Evolutionary conservation across 108 stramenopile genomes (phyloP), one percentile per base, ranked within the genome.

Genomic region (Conticribra weissflogii): DNA sequence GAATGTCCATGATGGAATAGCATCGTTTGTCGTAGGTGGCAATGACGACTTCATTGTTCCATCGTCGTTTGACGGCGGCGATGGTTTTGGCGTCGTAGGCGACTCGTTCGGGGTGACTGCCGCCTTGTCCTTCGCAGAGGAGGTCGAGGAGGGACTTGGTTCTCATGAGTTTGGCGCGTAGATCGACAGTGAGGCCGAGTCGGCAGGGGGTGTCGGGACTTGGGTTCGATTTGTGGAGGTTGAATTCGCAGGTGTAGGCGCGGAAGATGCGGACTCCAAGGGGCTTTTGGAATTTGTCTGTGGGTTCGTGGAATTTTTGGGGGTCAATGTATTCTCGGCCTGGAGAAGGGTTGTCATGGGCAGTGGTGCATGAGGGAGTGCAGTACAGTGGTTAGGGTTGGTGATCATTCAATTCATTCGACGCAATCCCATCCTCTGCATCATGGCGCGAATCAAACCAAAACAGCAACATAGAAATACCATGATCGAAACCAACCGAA

Each of bases 321-420:
- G 84, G 82, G 55, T 88, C 87, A 54, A 85, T 83, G 48, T 67
- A 82, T 22, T 85, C 80, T 0, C 61, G 25, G n/a, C 87, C 87
- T 51, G 50, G n/a, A n/a, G n/a, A n/a, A n/a, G n/a, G n/a, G n/a
- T n/a, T n/a, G n/a, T n/a, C n/a, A n/a, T n/a, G 2, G 28, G 18
- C n/a, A 23, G 19, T 18, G 53, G 54, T 66, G 53, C 2, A 54
- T 8, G 34, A 9, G 36, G 5, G 36, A 9, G 36, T 41, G 36
- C 36, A 12, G 36, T 41, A 12, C 36, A 12, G 36, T 9, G 12
- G 36, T 41, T 41, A 12, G 12, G 12, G 12, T 5, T 41, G 36
- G 12, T 9, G 36, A 41, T 41, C 5, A 9, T 41, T n/a, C n/a
- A n/a, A n/a, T n/a, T n/a, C n/a, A n/a, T n/a, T n/a, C n/a, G n/a